phyloP scores from a whole-genome alignment of 2,329 filamentous ascomycete species.

The Teratosphaeria viscida region DNA sequence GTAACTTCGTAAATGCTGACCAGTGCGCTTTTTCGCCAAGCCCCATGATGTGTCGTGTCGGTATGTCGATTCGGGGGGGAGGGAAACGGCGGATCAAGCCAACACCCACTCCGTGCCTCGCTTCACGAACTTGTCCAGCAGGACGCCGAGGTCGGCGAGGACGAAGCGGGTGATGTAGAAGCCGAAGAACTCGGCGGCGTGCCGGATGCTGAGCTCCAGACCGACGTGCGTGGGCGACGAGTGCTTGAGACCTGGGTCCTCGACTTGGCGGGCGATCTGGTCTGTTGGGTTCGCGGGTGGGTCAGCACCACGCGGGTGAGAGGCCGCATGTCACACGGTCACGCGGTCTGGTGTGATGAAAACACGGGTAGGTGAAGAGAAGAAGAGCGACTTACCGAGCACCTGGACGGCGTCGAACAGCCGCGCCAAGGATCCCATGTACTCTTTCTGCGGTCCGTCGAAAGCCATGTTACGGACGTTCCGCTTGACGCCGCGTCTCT shows the following conservation, averaged over 20 bases:
- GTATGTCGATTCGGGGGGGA: too few relatives aligned
- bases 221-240: slow-evolving; percentile 92
- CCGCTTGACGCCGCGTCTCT: slow-evolving; percentile 27
- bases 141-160: slow-evolving; percentile 67
- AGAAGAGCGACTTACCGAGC: slow-evolving; percentile 54
- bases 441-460: slow-evolving; percentile 73
- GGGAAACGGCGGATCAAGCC: slow-evolving; percentile 27
- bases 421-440: slow-evolving; percentile 82
- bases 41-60: not conserved
- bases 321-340: not conserved
- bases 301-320: not conserved
- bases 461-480: slow-evolving; percentile 58
- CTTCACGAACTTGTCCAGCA: slow-evolving; percentile 97
- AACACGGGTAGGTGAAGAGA: not conserved
- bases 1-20: not conserved
- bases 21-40: not conserved
- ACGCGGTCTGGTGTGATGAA: not conserved
- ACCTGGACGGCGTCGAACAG: slow-evolving; percentile 90
- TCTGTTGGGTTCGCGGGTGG: slow-evolving; percentile 42
- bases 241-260: slow-evolving; percentile 84
- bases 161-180: slow-evolving; percentile 96
- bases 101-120: slow-evolving; percentile 85
- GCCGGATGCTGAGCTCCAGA: slow-evolving; percentile 81
- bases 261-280: slow-evolving; percentile 90
- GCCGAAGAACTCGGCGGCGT: slow-evolving; percentile 94